Conservation (phyloP, 2,329 filamentous ascomycete species). For the Microcera coccophila region DNA sequence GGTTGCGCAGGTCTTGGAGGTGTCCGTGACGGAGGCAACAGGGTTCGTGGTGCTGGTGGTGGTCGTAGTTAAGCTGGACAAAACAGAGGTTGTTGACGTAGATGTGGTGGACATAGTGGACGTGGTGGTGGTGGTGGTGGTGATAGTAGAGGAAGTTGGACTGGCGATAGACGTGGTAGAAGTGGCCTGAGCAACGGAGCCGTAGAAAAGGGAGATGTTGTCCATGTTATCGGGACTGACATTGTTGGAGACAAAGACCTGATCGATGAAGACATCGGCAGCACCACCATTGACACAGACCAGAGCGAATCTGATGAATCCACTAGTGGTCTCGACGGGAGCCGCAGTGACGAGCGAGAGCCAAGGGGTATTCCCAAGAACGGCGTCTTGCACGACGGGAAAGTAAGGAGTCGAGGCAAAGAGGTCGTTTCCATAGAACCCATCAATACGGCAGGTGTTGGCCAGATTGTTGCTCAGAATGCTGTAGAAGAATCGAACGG, state of each 20-base stretch:
- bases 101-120: not conserved
- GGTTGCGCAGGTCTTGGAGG: slow-evolving; percentile 12
- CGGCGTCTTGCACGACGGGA: not conserved
- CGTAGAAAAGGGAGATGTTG: not conserved
- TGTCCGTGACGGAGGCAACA: not conserved
- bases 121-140: not conserved
- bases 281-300: not conserved
- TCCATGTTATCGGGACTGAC: not conserved
- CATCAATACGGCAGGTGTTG: not conserved
- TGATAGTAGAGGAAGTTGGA: not conserved
- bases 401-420: not conserved
- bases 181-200: not conserved
- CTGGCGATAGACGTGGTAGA: not conserved
- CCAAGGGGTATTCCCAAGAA: not conserved
- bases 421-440: not conserved
- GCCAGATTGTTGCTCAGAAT: not conserved
- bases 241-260: not conserved
- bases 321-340: not conserved
- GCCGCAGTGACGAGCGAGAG: not conserved
- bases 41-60: not conserved
- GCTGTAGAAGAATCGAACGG: not conserved
- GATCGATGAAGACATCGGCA: not conserved
- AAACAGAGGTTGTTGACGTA: not conserved
- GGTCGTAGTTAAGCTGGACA: not conserved
- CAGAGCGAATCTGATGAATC: not conserved